phyloP scores from a whole-genome alignment of 2,329 filamentous ascomycete genomes.

The Paraphaeosphaeria sporulosa region DNA sequence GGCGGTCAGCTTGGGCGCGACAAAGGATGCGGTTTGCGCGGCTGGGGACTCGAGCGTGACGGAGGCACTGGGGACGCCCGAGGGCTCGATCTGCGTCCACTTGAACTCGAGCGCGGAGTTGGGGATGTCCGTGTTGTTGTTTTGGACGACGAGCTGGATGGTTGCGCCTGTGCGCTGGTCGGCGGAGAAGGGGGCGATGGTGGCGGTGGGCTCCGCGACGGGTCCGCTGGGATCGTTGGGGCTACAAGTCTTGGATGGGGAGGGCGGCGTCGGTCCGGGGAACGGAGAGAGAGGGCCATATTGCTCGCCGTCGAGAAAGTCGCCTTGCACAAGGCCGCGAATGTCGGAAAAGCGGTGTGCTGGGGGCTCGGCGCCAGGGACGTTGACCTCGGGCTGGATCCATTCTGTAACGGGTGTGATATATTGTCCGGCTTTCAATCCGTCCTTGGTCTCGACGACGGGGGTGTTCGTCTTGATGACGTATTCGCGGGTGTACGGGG shows the following conservation, averaged over 20 bases:
- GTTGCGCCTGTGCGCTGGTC: conserved; percentile 41
- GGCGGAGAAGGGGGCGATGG: conserved; percentile 29
- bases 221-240: conserved; percentile 20
- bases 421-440: conserved; percentile 53
- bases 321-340: conserved; percentile 42
- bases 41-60: conserved; percentile 33
- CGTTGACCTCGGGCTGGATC: conserved; percentile 54
- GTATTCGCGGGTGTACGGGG: conserved; percentile 53
- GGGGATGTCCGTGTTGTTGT: conserved; percentile 31
- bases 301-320: conserved; percentile 37
- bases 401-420: conserved; percentile 53
- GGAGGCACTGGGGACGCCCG: conserved; percentile 14
- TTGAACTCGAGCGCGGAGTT: conserved; percentile 37
- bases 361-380: conserved; percentile 48
- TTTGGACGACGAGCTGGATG: conserved; percentile 38
- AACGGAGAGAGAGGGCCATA: conserved; percentile 52
- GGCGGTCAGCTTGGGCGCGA: conserved; percentile 30
- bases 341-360: conserved; percentile 44
- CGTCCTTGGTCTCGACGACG: conserved; percentile 47
- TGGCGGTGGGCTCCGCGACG: conserved; percentile 22
- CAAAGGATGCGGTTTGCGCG: conserved; percentile 31
- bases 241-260: conserved; percentile 34
- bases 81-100: conserved; percentile 41
- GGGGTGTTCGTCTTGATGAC: conserved; percentile 46
- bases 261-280: conserved; percentile 40